Percentiles rank a stretch among this genome's conserved stretches.
phyloP scores from a whole-genome alignment of 176 grass and related monocot species.

The Triticum urartu region DNA sequence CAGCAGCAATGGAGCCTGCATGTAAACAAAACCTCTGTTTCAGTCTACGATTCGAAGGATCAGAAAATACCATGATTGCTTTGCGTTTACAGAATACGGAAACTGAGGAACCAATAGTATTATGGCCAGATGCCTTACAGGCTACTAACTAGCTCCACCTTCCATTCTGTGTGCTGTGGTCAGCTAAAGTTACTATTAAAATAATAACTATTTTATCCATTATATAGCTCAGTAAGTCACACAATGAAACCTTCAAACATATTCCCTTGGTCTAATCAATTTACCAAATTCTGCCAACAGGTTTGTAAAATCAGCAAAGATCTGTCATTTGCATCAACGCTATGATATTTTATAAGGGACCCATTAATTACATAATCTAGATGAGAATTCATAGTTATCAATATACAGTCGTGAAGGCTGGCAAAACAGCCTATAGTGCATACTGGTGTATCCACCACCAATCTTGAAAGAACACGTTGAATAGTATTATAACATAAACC shows the following conservation, averaged over 20 bases:
- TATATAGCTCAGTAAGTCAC: not conserved
- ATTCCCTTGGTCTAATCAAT: not conserved
- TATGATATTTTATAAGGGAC: not conserved
- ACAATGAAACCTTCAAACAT: not conserved
- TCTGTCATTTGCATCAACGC: not conserved
- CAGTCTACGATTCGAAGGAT: not conserved
- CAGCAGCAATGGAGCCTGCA: constrained; percentile 21
- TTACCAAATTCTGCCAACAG: not conserved
- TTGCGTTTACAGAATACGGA: not conserved
- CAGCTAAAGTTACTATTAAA: not conserved
- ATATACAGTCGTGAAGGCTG: not conserved
- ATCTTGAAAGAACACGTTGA: not conserved
- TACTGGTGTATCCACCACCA: not conserved
- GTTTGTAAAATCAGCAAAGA: constrained; percentile 14
- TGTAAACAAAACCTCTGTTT: constrained; percentile 17
- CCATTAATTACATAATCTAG: not conserved
- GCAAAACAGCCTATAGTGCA: not conserved
- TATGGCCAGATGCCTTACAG: not conserved
- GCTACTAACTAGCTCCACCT: not conserved
- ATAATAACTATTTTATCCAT: not conserved
- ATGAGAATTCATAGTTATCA: not conserved
- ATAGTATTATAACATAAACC: not conserved
- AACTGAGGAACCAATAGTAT: not conserved
- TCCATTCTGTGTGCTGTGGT: not conserved
- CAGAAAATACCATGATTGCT: not conserved